A percentile compares a stretch with the other conserved stretches of the same genome.
Conservation (phyloP, 169 alveolate genomes). For the Eimeria sp. region DNA sequence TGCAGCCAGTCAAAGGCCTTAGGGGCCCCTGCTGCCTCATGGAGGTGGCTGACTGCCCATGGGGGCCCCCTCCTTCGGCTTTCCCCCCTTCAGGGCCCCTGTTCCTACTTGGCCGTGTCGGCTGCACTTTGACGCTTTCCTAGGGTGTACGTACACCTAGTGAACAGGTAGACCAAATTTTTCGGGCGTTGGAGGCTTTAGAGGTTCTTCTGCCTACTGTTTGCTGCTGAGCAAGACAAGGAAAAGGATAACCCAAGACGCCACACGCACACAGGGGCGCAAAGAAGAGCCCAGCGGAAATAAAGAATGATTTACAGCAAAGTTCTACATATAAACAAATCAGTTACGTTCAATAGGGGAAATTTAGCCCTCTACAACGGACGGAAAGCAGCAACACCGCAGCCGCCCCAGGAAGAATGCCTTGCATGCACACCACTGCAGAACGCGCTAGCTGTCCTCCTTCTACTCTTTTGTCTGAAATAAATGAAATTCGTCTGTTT, state of each 20-base stretch:
- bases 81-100: neutral
- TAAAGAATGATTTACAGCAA: too few species aligned
- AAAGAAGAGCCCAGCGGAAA: too few species aligned
- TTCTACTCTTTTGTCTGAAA: neutral
- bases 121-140: neutral
- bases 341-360: too few species aligned
- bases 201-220: neutral
- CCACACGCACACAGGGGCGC: neutral
- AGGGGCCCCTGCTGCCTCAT: conserved; percentile 15
- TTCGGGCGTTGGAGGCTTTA: neutral
- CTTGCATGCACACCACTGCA: neutral
- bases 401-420: neutral
- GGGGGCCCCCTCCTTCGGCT: neutral
- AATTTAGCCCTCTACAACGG: too few species aligned
- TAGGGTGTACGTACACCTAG: neutral
- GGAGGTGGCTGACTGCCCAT: neutral
- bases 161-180: neutral
- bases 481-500: neutral
- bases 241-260: neutral
- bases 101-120: neutral
- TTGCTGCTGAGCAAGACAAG: neutral
- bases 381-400: too few species aligned
- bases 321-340: too few species aligned
- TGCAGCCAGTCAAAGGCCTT: neutral
- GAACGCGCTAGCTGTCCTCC: neutral